Conservation (phyloP, 345 rosid species). For the rapeseed (Brassica napus) region Da-Ae NC_063448.1:9056501-9057000, state of each 20-base stretch:
- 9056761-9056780: slow-evolving; percentile 23
- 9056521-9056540: neutral
- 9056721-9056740: slow-evolving; percentile 39
- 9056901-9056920: slow-evolving; percentile 14
- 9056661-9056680: neutral
- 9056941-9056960: neutral
- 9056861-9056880: slow-evolving; percentile 28
- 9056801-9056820: slow-evolving; percentile 3
- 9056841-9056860: slow-evolving; percentile 39
- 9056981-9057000: slow-evolving; percentile 3
- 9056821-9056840: slow-evolving; percentile 24
- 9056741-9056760: slow-evolving; percentile 35
- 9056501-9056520: neutral
- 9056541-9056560: neutral
- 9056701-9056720: slow-evolving; percentile 33
- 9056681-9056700: neutral
- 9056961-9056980: slow-evolving; percentile 13
- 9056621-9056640: neutral
- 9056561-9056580: neutral
- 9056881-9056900: slow-evolving; percentile 1
- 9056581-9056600: neutral
- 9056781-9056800: slow-evolving; percentile 1
- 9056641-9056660: neutral
- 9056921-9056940: slow-evolving; percentile 15
- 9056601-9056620: neutral